These are phyloP conservation scores for Articulospora tetracladia DNA, from an alignment of 495 filamentous ascomycete genomes.

Conservation along the genomic window DNA sequence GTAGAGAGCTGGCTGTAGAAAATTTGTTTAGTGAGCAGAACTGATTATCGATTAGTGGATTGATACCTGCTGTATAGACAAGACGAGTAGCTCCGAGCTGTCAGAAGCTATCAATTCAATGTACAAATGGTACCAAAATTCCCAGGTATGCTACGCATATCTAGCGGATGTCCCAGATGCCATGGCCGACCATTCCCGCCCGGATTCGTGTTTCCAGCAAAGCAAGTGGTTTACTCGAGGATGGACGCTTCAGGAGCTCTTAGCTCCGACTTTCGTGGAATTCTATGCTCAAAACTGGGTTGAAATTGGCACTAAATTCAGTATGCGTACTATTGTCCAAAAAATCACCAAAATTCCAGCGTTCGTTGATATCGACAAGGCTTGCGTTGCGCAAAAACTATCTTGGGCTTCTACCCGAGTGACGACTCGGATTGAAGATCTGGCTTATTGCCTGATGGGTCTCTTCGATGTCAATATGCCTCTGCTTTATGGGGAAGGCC, in stretches of 20 bases:
- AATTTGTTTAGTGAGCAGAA: too few relatives aligned
- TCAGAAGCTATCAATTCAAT: too few relatives aligned
- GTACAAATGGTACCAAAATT: constrained; percentile 23
- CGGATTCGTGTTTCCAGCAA: constrained; percentile 27
- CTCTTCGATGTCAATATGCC: constrained; percentile 23
- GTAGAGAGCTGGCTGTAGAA: too few relatives aligned
- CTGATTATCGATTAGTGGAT: too few relatives aligned
- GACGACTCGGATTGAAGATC: constrained; percentile 26
- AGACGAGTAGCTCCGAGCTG: too few relatives aligned
- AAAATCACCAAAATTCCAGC: constrained; percentile 25
- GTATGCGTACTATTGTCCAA: constrained; percentile 10
- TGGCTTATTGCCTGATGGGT: constrained; percentile 27
- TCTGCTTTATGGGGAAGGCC: constrained; percentile 27
- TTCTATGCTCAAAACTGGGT: constrained; percentile 26
- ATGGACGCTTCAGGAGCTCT: constrained; percentile 30
- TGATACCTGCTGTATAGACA: too few relatives aligned
- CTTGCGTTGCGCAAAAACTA: constrained; percentile 17
- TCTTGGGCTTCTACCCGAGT: constrained; percentile 18
- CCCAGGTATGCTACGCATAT: constrained; percentile 19
- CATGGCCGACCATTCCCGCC: constrained; percentile 4
- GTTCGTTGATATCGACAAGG: constrained; percentile 4
- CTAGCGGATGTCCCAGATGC: constrained; percentile 3
- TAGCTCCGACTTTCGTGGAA: constrained; percentile 23
- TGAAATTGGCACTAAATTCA: constrained; percentile 22
- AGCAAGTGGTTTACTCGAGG: too few relatives aligned